phyloP scores from a whole-genome alignment of 2,329 filamentous ascomycete species.

The Cladosporium sp. region DNA sequence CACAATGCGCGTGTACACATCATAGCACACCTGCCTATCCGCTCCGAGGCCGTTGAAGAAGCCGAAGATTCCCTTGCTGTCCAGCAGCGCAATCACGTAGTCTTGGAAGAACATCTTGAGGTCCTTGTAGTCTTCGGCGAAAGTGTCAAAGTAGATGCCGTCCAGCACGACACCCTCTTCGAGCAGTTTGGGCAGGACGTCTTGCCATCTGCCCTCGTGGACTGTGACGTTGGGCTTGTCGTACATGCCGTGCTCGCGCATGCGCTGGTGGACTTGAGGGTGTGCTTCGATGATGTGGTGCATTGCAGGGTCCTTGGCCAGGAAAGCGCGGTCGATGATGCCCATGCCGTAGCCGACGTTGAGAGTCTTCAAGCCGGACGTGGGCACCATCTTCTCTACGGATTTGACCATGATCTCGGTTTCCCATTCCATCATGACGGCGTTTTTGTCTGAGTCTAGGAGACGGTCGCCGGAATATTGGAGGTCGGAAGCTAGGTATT shows the following conservation, averaged over 20 bases:
- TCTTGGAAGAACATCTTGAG: constrained; percentile 87
- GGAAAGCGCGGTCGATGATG: constrained; percentile 52
- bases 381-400: constrained; percentile 45
- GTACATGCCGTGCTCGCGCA: constrained; percentile 51
- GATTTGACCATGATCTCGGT: constrained; percentile 51
- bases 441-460: constrained; percentile 52
- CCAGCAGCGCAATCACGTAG: constrained; percentile 76
- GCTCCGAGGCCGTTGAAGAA: constrained; percentile 81
- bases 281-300: constrained; percentile 58
- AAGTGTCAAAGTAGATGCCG: constrained; percentile 90
- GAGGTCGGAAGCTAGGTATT: constrained; percentile 51
- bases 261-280: constrained; percentile 49
- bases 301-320: constrained; percentile 45
- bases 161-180: constrained; percentile 49
- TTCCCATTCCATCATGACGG: constrained; percentile 59
- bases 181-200: constrained; percentile 49
- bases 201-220: constrained; percentile 54
- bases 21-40: constrained; percentile 89
- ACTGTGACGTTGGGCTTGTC: constrained; percentile 52
- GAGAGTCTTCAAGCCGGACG: constrained; percentile 47
- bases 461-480: constrained; percentile 51
- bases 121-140: constrained; percentile 88
- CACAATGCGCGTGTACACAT: constrained; percentile 87
- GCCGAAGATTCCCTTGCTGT: constrained; percentile 59
- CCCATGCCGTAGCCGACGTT: constrained; percentile 57